Conservation (phyloP, 257 asterid genomes). For the Solanum tarapatanum region DNA sequence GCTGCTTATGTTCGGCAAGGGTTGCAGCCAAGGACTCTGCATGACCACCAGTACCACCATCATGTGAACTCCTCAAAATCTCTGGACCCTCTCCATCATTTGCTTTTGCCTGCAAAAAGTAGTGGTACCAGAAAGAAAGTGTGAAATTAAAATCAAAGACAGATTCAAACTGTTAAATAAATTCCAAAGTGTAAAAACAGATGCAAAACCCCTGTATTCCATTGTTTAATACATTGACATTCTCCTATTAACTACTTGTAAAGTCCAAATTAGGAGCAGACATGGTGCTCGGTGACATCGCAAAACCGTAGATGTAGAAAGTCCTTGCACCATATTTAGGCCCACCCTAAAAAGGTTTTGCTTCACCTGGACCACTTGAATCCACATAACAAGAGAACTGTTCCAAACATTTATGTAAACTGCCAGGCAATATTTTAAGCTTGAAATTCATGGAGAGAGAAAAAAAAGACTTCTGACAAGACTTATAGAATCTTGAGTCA, state of each 20-base stretch:
- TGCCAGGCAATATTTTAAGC: not conserved
- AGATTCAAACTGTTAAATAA: not conserved
- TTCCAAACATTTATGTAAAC: not conserved
- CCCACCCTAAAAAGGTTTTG: not conserved
- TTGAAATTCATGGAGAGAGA: not conserved
- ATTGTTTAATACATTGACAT: not conserved
- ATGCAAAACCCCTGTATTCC: not conserved
- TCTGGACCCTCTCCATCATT: constrained; percentile 97
- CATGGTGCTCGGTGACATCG: not conserved
- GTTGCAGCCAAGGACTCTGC: constrained; percentile 85
- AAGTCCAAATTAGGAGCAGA: not conserved
- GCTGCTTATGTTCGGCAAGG: constrained; percentile 86
- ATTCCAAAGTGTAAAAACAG: not conserved
- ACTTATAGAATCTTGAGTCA: not conserved
- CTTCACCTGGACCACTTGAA: not conserved
- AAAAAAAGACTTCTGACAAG: not conserved
- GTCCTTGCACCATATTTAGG: not conserved
- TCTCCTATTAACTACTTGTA: not conserved
- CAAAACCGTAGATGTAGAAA: not conserved
- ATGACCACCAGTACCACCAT: constrained; percentile 70
- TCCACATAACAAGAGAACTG: not conserved
- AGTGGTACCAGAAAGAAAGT: not conserved
- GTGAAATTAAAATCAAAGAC: not conserved
- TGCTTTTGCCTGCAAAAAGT: constrained; percentile 61
- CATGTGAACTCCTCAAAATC: constrained; percentile 63